Evolutionary conservation across 2,329 filamentous ascomycete species (phyloP).

Genomic region (Truncatella angustata): DNA sequence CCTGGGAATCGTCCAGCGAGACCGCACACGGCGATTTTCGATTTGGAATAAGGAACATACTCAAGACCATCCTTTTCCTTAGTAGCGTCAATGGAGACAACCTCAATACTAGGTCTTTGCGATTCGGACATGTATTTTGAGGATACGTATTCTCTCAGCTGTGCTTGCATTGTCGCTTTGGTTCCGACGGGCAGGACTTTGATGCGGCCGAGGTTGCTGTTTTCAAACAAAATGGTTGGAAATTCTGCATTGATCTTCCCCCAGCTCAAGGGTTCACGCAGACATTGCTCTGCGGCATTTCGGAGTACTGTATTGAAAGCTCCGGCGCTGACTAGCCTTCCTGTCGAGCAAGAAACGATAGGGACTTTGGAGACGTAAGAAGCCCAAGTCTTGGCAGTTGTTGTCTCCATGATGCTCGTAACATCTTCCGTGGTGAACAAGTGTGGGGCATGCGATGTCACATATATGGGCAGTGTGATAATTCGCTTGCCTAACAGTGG

Average conservation of each 20-base stretch:
- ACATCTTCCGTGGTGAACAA: constrained; percentile 23
- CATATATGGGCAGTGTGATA: constrained; percentile 39
- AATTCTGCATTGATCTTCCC: constrained; percentile 52
- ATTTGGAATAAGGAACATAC: too few species aligned
- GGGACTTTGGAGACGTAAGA: not conserved
- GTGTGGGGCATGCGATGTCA: constrained; percentile 28
- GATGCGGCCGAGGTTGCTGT: constrained; percentile 8
- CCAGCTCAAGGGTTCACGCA: constrained; percentile 38
- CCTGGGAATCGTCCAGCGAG: constrained; percentile 18
- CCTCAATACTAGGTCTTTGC: not conserved
- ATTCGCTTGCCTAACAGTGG: constrained; percentile 14
- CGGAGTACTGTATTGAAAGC: constrained; percentile 14
- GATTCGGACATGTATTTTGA: not conserved
- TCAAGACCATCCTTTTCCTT: constrained; percentile 12
- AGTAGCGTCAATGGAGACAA: not conserved
- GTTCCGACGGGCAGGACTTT: constrained; percentile 14
- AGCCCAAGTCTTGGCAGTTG: not conserved
- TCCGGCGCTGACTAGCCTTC: not conserved
- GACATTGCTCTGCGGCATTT: constrained; percentile 16
- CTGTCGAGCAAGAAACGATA: constrained; percentile 15
- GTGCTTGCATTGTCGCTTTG: too few species aligned
- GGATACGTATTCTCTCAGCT: too few species aligned
- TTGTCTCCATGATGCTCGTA: constrained; percentile 10
- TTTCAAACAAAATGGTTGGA: constrained; percentile 30
- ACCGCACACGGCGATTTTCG: too few species aligned